Base-by-base conservation (phyloP, 345 rosid species). In the Hirschfeldia incana region DNA sequence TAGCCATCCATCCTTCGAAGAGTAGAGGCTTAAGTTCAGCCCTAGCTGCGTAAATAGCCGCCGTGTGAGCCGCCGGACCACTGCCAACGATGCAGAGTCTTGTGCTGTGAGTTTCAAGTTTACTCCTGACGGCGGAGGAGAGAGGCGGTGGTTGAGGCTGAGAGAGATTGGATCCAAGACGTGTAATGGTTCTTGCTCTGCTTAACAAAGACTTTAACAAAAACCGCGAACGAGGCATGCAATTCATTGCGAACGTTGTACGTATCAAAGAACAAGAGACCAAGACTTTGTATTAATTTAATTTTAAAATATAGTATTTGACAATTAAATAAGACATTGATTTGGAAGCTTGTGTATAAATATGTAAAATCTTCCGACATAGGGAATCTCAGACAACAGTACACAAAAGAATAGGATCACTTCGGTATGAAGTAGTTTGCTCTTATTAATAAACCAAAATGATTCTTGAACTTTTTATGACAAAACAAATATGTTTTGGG, bases 1-100 rank as follows among this genome's bases (percentile, higher is more conserved):
- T 93, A 78, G 99, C 99, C 98, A 93, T 93, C 96, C 98, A 95
- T 1, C 99, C 99, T 74, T 95, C 98, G 81, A 95, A 93, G 32
- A 95, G 91, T 63, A 95, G 75, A 39, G 99, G 99, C 77, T 88
- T 90, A 27, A 95, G 93, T 81, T 91, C 93, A 1, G 98, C 99
- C 29, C 98, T 86, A 53, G 97, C 82, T 13, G 98, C 89, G 82
- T 95, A 95, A 64, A 93, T 93, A 28, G 99, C 99, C 26, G 99
- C 98, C 12, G 99, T 95, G 85, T 95, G 98, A 17, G 92, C 99
- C 8, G 99, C 97, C 2, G 98, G 98, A 33, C 99, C 99, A 69
- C 94, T 90, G 1, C 99, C 99, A 61, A 93, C 85, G 85, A 95
- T 93, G 80, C 99, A 95, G 61, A 95, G 84, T 68, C 85, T 90